A percentile compares a stretch with the other conserved stretches of the same genome.
These are phyloP conservation scores for Eucalyptus lansdowneana DNA, from an alignment of 345 rosid species.

Conservation along the genomic window DNA sequence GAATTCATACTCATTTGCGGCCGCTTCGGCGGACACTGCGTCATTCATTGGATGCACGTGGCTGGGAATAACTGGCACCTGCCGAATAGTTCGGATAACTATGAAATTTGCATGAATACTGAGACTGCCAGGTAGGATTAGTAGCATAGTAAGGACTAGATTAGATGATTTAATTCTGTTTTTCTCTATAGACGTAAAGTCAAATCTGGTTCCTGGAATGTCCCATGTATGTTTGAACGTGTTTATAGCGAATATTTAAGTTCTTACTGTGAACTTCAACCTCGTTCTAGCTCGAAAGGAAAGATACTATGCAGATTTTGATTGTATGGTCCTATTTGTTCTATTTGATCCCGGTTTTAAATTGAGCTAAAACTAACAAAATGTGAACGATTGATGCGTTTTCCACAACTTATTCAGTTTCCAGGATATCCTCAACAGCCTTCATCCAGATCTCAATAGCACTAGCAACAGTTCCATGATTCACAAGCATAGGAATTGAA, in stretches of 20 bases:
- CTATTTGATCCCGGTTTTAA: background rate
- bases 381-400: background rate
- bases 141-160: background rate
- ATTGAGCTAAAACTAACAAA: background rate
- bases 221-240: background rate
- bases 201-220: background rate
- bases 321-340: background rate
- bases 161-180: background rate
- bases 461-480: background rate
- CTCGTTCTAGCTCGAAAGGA: background rate
- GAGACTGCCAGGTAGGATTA: background rate
- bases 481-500: background rate
- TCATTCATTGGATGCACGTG: conserved; percentile 78
- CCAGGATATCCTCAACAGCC: background rate
- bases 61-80: conserved; percentile 73
- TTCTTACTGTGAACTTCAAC: background rate
- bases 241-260: background rate
- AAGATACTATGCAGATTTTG: background rate
- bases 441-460: background rate
- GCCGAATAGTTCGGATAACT: background rate
- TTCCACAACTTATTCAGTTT: background rate
- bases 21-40: conserved; percentile 64
- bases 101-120: background rate
- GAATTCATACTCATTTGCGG: conserved; percentile 69
- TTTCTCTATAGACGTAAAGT: background rate